phyloP scores from a whole-genome alignment of 2,329 filamentous ascomycete species.

The Colletotrichum tabaci region DNA sequence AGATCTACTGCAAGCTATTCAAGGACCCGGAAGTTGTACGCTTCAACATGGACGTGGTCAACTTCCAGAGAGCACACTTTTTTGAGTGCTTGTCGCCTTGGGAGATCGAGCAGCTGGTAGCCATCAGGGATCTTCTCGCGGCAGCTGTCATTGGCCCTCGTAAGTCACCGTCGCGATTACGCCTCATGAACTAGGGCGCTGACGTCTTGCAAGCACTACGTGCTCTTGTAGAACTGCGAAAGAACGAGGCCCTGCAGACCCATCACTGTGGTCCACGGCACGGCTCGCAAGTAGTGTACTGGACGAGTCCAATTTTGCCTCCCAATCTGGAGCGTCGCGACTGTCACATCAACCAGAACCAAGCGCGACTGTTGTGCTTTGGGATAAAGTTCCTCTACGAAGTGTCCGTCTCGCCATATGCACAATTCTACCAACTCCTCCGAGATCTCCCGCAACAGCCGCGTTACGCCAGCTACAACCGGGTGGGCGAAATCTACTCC shows the following conservation, averaged over 20 bases:
- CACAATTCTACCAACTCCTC: constrained; percentile 31
- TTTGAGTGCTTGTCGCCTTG: constrained; percentile 35
- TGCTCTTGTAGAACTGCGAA: constrained; percentile 33
- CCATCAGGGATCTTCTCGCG: constrained; percentile 21
- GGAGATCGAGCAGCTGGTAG: constrained; percentile 38
- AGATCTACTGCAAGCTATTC: constrained; percentile 35
- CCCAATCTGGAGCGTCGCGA: constrained; percentile 27
- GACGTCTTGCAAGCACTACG: constrained; percentile 12
- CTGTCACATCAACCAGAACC: constrained; percentile 40
- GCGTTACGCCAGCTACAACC: constrained; percentile 35
- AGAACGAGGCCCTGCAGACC: constrained; percentile 21
- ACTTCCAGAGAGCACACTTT: constrained; percentile 35
- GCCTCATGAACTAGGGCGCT: background rate
- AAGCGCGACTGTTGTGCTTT: constrained; percentile 31
- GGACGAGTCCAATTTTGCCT: constrained; percentile 27
- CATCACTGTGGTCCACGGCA: constrained; percentile 32
- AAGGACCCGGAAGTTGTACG: constrained; percentile 38
- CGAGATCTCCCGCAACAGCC: constrained; percentile 27
- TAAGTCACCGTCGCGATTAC: background rate
- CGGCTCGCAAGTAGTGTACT: constrained; percentile 27
- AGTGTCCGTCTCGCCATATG: constrained; percentile 22
- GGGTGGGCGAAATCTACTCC: constrained; percentile 31
- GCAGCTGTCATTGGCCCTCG: constrained; percentile 34
- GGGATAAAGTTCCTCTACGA: constrained; percentile 32
- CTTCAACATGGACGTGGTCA: constrained; percentile 35